phyloP scores from a whole-genome alignment of 495 filamentous ascomycete genomes.

The Lasiosphaeria hispida region DNA sequence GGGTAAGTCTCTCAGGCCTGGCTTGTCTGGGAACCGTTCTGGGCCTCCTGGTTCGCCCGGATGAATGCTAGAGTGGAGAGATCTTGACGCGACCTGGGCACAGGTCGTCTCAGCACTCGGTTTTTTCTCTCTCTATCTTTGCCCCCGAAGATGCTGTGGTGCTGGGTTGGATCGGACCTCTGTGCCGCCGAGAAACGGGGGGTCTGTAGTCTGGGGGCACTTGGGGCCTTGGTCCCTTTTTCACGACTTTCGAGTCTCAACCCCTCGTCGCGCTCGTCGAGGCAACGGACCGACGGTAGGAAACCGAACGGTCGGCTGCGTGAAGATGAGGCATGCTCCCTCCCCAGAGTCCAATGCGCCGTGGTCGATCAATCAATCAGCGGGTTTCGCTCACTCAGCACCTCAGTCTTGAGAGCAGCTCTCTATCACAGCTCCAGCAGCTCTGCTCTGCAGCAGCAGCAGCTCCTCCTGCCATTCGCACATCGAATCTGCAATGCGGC shows the following conservation, averaged over 20 bases:
- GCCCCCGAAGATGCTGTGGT: background rate
- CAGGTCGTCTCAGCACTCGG: constrained; percentile 8
- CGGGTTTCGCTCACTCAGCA: constrained; percentile 14
- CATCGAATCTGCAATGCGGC: no score
- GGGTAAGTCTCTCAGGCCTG: constrained; percentile 15
- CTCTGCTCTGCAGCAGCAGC: no score
- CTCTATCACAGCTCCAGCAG: no score
- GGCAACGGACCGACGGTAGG: no score
- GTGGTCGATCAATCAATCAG: constrained; percentile 2
- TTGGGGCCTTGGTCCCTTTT: constrained; percentile 12
- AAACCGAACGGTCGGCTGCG: no score
- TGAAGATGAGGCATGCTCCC: background rate
- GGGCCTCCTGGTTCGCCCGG: constrained; percentile 32
- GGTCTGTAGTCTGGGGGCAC: background rate
- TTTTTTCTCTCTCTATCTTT: constrained; percentile 15
- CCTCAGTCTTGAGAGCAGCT: background rate
- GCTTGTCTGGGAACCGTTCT: constrained; percentile 13
- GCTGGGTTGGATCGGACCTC: constrained; percentile 5
- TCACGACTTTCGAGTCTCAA: background rate
- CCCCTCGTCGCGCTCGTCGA: background rate
- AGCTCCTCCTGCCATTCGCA: no score
- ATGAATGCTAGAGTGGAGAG: constrained; percentile 31
- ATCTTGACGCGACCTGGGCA: constrained; percentile 14
- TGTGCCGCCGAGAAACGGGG: background rate
- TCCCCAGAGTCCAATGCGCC: background rate